Percentiles rank a stretch among this genome's conserved stretches.
Conservation (phyloP, 768 basidiomycete genomes). For the Calocybe cyanea region DNA sequence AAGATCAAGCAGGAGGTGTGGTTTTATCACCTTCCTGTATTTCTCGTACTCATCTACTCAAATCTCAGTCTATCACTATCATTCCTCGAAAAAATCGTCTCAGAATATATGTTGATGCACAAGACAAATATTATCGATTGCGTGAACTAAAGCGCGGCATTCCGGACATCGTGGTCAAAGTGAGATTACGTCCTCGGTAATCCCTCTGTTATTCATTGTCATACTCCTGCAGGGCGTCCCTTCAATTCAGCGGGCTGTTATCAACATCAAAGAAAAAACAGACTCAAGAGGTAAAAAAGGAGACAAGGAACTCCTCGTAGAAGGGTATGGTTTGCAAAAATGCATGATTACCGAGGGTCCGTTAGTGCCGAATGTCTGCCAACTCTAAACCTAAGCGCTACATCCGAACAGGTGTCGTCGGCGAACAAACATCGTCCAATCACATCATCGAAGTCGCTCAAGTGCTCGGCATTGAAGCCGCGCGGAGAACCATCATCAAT, state of each 20-base stretch:
- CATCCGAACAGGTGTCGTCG: constrained; percentile 70
- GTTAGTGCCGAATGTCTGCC: constrained; percentile 1
- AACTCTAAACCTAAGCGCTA: background rate
- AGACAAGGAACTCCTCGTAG: constrained; percentile 90
- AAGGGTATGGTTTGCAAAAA: constrained; percentile 94
- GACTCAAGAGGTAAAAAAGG: constrained; percentile 76
- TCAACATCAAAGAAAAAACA: constrained; percentile 91
- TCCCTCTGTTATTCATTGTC: background rate
- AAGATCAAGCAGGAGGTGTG: constrained; percentile 92
- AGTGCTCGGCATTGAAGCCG: constrained; percentile 98
- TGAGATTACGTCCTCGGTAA: constrained; percentile 20
- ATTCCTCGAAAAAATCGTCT: constrained; percentile 71
- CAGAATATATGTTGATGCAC: constrained; percentile 74
- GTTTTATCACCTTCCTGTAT: constrained; percentile 25
- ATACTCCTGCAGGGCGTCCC: constrained; percentile 63
- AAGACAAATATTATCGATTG: constrained; percentile 78
- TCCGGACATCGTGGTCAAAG: constrained; percentile 88
- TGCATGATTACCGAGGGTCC: constrained; percentile 97
- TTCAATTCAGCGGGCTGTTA: constrained; percentile 87
- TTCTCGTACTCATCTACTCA: background rate
- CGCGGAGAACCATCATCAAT: constrained; percentile 89
- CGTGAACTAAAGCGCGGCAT: constrained; percentile 84
- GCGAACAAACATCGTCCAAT: constrained; percentile 89
- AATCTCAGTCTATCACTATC: constrained; percentile 65
- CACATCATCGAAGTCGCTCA: constrained; percentile 95